Base-by-base conservation (phyloP, 106 monocot genomes). In the Dactylorhiza incarnata region DNA sequence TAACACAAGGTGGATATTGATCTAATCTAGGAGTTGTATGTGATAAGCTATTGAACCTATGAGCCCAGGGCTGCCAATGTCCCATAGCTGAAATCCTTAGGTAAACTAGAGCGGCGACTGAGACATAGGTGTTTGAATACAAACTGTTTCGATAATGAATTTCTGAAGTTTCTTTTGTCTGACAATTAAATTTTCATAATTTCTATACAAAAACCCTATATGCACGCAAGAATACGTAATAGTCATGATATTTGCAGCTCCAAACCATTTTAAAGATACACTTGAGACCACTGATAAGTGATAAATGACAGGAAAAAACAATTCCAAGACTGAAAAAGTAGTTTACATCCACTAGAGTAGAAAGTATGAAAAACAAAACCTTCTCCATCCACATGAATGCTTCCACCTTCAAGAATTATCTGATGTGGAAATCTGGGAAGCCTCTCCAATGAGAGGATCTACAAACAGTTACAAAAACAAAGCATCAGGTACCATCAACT, bases 311-410 rank as follows among this genome's bases (percentile, higher is more conserved):
- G 22, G 16, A 46, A 71, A 22, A 44, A 46, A 19, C 5, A 71
- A 45, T 65, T 14, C 45, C 5, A 20, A 46, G n/a, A n/a, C n/a
- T n/a, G n/a, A n/a, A n/a, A n/a, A n/a, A 16, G 45, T 48, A 20
- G 48, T 37, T 68, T 68, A 14, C 68, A 45, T 7, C 2, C 24
- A 45, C 29, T 15, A 68, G 45, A 15, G 68, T 71, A 48, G 48
- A n/a, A 71, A 48, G 71, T 48, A 2, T 44, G 45, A 48, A 43
- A n/a, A n/a, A 54, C n/a, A 63, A 63, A 63, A 99, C 97, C 97
- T 94, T 99, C 91, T 49, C 91, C 97, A 76, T 99, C 97, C 49
- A 99, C 97, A 83, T 99, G 97, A 76, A 99, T 91, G 78, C 94
- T 91, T 89, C 97, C 97, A 81, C 97, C 97, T 78, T 97, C 97